Percentiles rank a stretch among this genome's conserved stretches.
Evolutionary conservation across 1,139 yeast genomes (phyloP).

Genomic region (Geotrichum carabidarum): DNA sequence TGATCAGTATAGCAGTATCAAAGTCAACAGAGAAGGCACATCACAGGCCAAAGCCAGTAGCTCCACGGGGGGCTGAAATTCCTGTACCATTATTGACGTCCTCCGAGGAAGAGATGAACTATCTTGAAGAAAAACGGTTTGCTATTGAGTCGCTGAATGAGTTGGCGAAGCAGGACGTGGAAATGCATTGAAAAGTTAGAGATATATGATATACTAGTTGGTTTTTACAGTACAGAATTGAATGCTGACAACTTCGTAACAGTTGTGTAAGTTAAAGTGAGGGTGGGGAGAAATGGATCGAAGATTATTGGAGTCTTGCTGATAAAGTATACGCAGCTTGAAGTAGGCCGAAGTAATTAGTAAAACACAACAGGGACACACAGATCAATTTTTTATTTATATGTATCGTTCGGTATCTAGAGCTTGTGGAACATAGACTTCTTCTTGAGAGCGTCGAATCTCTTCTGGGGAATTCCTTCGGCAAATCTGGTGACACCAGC

Average conservation of each 20-base stretch:
- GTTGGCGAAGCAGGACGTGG: not conserved
- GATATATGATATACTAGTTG: too few relatives aligned
- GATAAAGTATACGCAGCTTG: too few relatives aligned
- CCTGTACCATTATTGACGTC: constrained; percentile 31
- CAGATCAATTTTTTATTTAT: too few relatives aligned
- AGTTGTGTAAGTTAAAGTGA: too few relatives aligned
- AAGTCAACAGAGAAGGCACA: constrained; percentile 35
- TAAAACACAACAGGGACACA: too few relatives aligned
- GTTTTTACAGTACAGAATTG: too few relatives aligned
- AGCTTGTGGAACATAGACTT: constrained; percentile 61
- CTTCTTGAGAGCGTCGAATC: constrained; percentile 54
- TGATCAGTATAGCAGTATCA: constrained; percentile 47
- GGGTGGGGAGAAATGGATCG: too few relatives aligned
- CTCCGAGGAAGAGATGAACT: constrained; percentile 29
- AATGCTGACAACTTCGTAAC: too few relatives aligned
- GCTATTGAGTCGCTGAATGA: constrained; percentile 27
- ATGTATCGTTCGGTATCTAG: constrained; percentile 25
- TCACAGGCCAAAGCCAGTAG: constrained; percentile 33
- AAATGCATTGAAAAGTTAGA: not conserved
- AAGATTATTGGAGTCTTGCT: too few relatives aligned
- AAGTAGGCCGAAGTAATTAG: too few relatives aligned
- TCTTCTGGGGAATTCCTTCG: constrained; percentile 65
- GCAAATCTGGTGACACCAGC: constrained; percentile 68
- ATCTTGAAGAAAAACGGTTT: constrained; percentile 27
- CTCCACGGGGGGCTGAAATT: constrained; percentile 29